Evolutionary conservation across 257 asterid genomes (phyloP).

Genomic region (Scutellaria galericulata): DNA sequence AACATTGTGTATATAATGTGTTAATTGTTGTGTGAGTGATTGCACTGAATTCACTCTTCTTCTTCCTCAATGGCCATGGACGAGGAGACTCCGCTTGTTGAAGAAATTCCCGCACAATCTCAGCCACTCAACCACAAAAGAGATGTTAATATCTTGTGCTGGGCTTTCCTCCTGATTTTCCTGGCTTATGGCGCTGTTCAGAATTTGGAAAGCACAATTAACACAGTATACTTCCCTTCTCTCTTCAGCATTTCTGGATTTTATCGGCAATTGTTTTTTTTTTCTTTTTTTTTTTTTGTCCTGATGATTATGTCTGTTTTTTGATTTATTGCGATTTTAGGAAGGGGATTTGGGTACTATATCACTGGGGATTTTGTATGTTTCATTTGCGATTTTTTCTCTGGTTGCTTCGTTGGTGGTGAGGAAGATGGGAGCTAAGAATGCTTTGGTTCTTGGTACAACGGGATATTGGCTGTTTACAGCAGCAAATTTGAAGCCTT

Average conservation of each 20-base stretch:
- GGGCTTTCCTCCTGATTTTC: conserved; percentile 83
- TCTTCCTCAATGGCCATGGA: conserved; percentile 64
- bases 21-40: conserved; percentile 14
- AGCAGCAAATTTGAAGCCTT: conserved; percentile 94
- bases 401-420: conserved; percentile 82
- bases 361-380: conserved; percentile 86
- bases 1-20: conserved; percentile 17
- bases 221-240: conserved; percentile 51
- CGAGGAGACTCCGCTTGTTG: conserved; percentile 68
- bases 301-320: neutral
- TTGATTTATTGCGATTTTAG: conserved; percentile 40
- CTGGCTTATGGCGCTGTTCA: conserved; percentile 97
- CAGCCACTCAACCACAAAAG: conserved; percentile 59
- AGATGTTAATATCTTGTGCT: conserved; percentile 77
- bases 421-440: conserved; percentile 80
- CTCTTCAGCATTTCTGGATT: neutral
- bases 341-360: conserved; percentile 90
- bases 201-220: conserved; percentile 92
- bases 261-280: neutral
- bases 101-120: conserved; percentile 29
- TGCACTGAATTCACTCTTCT: conserved; percentile 22
- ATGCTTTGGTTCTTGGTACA: conserved; percentile 82
- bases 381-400: conserved; percentile 79
- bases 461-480: conserved; percentile 92
- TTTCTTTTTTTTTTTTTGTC: neutral